Percentiles rank a stretch among this genome's conserved stretches.
phyloP scores from a whole-genome alignment of 495 filamentous ascomycete genomes.

The Neurospora sp. region DNA sequence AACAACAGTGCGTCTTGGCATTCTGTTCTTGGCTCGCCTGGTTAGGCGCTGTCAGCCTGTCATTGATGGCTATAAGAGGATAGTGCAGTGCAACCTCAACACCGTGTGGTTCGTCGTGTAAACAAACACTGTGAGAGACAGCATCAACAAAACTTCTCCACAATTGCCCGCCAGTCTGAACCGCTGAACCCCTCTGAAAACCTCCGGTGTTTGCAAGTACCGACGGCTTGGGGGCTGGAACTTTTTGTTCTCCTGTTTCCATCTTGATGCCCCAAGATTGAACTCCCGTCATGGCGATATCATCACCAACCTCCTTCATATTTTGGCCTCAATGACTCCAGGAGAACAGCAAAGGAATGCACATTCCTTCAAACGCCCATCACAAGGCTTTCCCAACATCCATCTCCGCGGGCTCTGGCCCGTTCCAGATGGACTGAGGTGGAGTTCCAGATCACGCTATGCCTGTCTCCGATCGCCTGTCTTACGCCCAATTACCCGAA shows the following conservation, averaged over 20 bases:
- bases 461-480: neutral
- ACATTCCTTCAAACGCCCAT: neutral
- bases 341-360: neutral
- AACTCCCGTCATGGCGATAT: neutral
- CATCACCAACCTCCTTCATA: neutral
- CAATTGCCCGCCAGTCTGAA: neutral
- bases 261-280: too few relatives aligned
- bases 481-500: neutral
- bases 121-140: neutral
- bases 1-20: neutral
- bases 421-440: neutral
- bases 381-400: neutral
- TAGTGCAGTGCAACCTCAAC: neutral
- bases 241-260: neutral
- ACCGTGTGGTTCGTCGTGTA: neutral
- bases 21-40: neutral
- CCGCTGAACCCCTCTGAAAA: neutral
- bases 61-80: neutral
- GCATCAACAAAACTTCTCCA: neutral
- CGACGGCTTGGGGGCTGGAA: neutral
- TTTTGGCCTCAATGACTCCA: neutral
- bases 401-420: neutral
- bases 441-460: neutral
- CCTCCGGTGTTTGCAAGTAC: neutral
- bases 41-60: neutral